Conservation (phyloP, 768 basidiomycete genomes). For the Cyclocybe aegerita region DNA sequence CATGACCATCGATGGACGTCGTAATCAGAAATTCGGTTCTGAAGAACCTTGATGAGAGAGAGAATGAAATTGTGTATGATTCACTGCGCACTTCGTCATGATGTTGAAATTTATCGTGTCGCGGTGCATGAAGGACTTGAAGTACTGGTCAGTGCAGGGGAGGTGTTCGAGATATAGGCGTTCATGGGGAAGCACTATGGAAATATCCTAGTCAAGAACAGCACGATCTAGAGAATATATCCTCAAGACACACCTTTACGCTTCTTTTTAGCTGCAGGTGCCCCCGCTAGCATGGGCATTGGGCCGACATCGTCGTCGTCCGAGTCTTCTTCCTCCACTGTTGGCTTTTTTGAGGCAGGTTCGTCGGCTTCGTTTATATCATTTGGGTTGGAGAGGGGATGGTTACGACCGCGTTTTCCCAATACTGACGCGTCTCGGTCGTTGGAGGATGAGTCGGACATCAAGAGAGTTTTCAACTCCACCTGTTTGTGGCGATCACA, state of each 20-base stretch:
- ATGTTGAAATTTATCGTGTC: slow-evolving; percentile 88
- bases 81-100: slow-evolving; percentile 71
- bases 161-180: slow-evolving; percentile 89
- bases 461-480: neutral
- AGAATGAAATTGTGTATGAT: neutral
- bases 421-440: slow-evolving; percentile 50
- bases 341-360: slow-evolving; percentile 20
- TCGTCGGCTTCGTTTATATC: slow-evolving; percentile 18
- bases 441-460: slow-evolving; percentile 29
- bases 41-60: slow-evolving; percentile 1
- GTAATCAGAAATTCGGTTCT: slow-evolving; percentile 95
- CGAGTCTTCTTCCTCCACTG: slow-evolving; percentile 45
- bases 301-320: slow-evolving; percentile 85
- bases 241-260: slow-evolving; percentile 64
- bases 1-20: slow-evolving; percentile 90
- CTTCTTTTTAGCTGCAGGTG: slow-evolving; percentile 54
- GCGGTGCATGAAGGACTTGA: slow-evolving; percentile 97
- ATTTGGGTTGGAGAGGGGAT: slow-evolving; percentile 16
- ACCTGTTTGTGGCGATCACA: neutral
- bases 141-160: slow-evolving; percentile 90
- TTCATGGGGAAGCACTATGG: slow-evolving; percentile 88
- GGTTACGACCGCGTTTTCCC: slow-evolving; percentile 60
- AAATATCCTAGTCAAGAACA: slow-evolving; percentile 11
- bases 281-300: slow-evolving; percentile 74
- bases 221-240: neutral